Conservation (phyloP, 2,329 filamentous ascomycete genomes). For the Fusarium napiforme region DNA sequence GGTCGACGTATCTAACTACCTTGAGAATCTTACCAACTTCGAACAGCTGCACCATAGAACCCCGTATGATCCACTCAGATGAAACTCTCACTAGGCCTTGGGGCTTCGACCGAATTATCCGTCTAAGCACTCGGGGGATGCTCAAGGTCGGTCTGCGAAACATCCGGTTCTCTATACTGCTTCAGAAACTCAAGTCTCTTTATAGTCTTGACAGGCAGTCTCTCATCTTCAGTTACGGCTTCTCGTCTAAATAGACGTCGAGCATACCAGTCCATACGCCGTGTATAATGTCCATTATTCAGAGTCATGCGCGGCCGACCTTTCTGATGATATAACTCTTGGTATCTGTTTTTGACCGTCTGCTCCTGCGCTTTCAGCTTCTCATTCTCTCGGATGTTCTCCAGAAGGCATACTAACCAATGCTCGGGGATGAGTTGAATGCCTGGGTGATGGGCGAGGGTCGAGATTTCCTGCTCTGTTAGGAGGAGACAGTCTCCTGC, state of each 20-base stretch:
- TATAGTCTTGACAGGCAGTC: rapidly evolving
- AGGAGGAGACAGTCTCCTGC: background rate
- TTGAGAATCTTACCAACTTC: rapidly evolving
- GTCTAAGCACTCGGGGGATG: background rate
- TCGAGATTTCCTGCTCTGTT: background rate
- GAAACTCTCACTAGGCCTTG: background rate
- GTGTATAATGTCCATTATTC: background rate
- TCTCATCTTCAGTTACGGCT: rapidly evolving
- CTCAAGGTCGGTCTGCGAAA: background rate
- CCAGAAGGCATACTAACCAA: background rate
- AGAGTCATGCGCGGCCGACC: background rate
- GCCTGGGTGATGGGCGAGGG: rapidly evolving
- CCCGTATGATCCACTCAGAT: rapidly evolving
- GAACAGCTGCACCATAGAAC: rapidly evolving
- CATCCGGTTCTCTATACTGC: no score
- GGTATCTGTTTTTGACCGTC: background rate
- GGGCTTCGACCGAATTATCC: rapidly evolving
- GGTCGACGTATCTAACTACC: background rate
- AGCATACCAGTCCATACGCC: background rate
- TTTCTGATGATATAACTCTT: background rate
- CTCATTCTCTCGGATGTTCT: background rate
- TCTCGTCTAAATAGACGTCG: background rate
- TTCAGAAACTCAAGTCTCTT: background rate
- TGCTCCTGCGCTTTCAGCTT: background rate
- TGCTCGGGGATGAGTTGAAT: rapidly evolving